A percentile compares a stretch with the other conserved stretches of the same genome.
Conservation (phyloP, 257 asterid genomes). For the Fraxinus americana region DNA sequence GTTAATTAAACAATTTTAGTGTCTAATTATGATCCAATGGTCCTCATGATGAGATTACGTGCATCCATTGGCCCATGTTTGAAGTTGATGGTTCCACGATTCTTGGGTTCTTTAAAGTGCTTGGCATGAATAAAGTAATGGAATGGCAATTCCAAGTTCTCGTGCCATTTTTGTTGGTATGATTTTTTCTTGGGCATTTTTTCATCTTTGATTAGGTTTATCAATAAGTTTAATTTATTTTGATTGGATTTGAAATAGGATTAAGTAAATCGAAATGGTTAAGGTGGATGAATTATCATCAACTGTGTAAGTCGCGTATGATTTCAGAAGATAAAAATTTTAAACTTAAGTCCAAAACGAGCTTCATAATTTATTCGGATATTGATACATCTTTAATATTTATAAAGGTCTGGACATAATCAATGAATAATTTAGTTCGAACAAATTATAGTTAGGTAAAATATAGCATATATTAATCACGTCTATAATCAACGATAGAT, state of each 20-base stretch:
- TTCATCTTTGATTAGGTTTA: neutral
- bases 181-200: neutral
- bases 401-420: no score
- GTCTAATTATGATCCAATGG: slow-evolving; percentile 13
- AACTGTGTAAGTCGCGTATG: no score
- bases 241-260: neutral
- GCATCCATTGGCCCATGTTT: neutral
- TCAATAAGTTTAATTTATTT: neutral
- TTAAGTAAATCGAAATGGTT: no score
- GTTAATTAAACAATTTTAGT: slow-evolving; percentile 2
- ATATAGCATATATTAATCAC: no score
- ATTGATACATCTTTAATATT: neutral
- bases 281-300: no score
- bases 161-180: neutral
- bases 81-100: neutral
- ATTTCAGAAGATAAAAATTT: no score
- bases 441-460: neutral
- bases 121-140: neutral
- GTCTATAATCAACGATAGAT: neutral
- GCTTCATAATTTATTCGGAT: neutral
- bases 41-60: slow-evolving; percentile 25
- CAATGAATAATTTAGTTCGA: neutral
- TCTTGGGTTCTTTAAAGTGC: neutral
- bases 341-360: neutral
- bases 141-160: neutral